Base-by-base conservation (phyloP, 495 filamentous ascomycete genomes). In the Ascobolus immersus region DNA sequence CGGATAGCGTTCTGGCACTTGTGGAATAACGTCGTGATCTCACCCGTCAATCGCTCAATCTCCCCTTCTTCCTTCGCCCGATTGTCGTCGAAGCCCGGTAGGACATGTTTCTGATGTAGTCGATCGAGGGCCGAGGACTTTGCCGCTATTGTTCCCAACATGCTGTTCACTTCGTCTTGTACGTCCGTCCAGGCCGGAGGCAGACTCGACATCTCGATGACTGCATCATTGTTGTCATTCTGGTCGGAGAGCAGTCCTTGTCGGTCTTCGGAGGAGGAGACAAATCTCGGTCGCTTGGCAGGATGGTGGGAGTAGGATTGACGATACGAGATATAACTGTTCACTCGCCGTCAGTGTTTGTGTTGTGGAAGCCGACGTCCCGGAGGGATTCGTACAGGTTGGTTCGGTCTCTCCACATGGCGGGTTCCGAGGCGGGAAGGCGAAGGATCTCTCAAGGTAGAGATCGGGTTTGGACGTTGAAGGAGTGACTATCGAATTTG, bases 161-260 rank as follows among this genome's bases (percentile, higher is more conserved):
- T 50, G 22, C 91, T 78, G 5, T 74, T 71, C 29, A 94, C 80
- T 47, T 94, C 82, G 42, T 93, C 86, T 46, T 78, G 79, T 36
- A 93, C 61, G 55, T 96, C 89, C 37, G 80, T 69, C 89, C 86
- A 96, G 33, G 84, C 72, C 24, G 89, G 86, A 0, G 86, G 89
- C 7, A 96, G 62, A 9, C 91, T 59, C 54, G 93, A 84, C 86
- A 96, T 94, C 59, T 96, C 86, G 42, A 96, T 96, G 32, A 96
- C 68, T 12, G 78, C 75, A 52, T 94, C 86, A 22, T 41, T 40
- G 47, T 76, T 68, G 29, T 81, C 75, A 51, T 75, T 76, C 28
- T 65, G 73, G 39, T 64, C 70, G 38, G 81, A 75, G 50, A 94
- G 73, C 39, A 96, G 73, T 13, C 82, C 77, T 32, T 75, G 73